phyloP scores from a whole-genome alignment of 2,329 filamentous ascomycete species.

The Penicillium olsonii region DNA sequence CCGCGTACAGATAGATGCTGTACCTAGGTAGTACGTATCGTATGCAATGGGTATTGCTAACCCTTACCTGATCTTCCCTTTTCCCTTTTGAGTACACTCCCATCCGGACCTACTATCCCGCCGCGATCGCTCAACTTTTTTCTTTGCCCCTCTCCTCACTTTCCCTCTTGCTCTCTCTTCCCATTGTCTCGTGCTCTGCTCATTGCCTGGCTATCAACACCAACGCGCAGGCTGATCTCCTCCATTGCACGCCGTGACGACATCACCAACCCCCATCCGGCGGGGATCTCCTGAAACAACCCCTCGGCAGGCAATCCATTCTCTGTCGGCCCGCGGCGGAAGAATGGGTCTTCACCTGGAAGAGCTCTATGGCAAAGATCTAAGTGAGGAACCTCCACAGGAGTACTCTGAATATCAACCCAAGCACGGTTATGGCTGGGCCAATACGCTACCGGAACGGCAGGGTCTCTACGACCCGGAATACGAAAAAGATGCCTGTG shows the following conservation, averaged over 20 bases:
- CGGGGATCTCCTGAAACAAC: constrained; percentile 20
- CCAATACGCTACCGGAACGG: constrained; percentile 91
- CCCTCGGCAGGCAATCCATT: constrained; percentile 29
- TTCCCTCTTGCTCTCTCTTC: constrained; percentile 10
- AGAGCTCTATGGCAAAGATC: constrained; percentile 50
- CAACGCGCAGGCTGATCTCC: too few species aligned
- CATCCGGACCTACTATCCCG: constrained; percentile 23
- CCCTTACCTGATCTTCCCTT: neutral
- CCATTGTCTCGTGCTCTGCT: constrained; percentile 4
- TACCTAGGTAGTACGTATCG: too few species aligned
- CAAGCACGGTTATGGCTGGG: constrained; percentile 80
- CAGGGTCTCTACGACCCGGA: constrained; percentile 97
- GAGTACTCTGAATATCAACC: constrained; percentile 57
- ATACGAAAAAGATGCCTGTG: constrained; percentile 98
- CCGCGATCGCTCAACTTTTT: constrained; percentile 19
- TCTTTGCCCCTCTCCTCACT: constrained; percentile 7
- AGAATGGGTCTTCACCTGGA: constrained; percentile 55
- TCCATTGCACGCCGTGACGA: constrained; percentile 28
- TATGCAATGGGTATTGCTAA: too few species aligned
- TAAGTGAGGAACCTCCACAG: constrained; percentile 47
- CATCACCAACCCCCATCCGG: constrained; percentile 19
- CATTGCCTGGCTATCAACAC: too few species aligned
- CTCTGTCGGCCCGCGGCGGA: constrained; percentile 46
- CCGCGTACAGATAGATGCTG: too few species aligned
- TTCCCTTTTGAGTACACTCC: neutral